A percentile compares a stretch with the other conserved stretches of the same genome.
Evolutionary conservation across 352 stramenopile genomes (phyloP).

Genomic region (Globisporangium camurandrum): DNA sequence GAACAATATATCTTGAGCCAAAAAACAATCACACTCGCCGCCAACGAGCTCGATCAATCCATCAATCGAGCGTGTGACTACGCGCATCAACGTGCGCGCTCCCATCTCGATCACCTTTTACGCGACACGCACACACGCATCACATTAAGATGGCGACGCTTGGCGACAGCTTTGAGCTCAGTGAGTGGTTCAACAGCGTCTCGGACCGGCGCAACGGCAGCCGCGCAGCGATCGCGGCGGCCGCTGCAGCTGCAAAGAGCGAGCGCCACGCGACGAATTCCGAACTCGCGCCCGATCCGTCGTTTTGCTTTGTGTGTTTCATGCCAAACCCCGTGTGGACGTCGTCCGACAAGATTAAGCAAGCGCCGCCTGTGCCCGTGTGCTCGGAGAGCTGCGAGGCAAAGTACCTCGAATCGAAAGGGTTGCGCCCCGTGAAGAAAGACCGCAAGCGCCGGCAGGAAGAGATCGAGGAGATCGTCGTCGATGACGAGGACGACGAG

Average conservation of each 20-base stretch:
- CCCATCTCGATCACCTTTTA: no score
- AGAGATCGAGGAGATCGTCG: constrained; percentile 6
- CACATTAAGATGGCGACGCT: constrained; percentile 20
- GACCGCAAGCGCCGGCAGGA: constrained; percentile 11
- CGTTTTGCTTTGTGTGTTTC: constrained; percentile 48
- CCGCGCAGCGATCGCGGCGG: no score
- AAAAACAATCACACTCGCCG: no score
- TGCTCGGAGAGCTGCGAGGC: constrained; percentile 48
- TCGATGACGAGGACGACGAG: constrained; percentile 13
- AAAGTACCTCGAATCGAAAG: constrained; percentile 48
- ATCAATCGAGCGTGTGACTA: no score
- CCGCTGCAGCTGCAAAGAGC: constrained; percentile 16
- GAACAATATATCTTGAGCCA: no score
- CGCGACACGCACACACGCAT: background rate
- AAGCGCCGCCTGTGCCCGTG: constrained; percentile 45
- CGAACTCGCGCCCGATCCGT: constrained; percentile 6
- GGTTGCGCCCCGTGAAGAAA: constrained; percentile 24
- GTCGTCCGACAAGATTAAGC: constrained; percentile 51
- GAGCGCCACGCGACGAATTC: constrained; percentile 32
- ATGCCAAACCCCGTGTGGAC: constrained; percentile 56
- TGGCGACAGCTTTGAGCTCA: constrained; percentile 65
- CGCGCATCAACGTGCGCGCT: no score
- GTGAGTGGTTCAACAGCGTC: constrained; percentile 71
- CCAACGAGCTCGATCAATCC: background rate
- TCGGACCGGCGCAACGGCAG: constrained; percentile 10